Percentiles rank a stretch among this genome's conserved stretches.
Evolutionary conservation across 2,329 filamentous ascomycete genomes (phyloP).

Genomic region (Xylariaceae sp.): DNA sequence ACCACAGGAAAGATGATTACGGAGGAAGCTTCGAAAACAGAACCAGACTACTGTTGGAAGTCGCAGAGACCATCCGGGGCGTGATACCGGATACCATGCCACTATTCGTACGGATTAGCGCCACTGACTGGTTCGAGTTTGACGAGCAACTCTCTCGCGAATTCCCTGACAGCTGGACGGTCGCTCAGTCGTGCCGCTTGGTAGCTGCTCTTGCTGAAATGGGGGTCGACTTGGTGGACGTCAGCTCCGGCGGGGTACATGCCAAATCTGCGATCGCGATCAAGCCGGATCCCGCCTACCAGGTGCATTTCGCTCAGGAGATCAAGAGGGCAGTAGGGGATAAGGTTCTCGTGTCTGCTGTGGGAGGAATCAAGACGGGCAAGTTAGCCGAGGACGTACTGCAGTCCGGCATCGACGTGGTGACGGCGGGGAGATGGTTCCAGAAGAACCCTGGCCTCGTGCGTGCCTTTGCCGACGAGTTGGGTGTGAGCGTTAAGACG

Average conservation of each 20-base stretch:
- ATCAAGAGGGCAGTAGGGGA: conserved; percentile 63
- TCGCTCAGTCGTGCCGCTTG: conserved; percentile 54
- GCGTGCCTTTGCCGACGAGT: conserved; percentile 45
- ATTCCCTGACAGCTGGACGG: conserved; percentile 51
- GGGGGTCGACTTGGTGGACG: conserved; percentile 66
- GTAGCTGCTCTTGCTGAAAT: conserved; percentile 53
- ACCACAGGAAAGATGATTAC: conserved; percentile 62
- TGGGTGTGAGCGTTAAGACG: conserved; percentile 29
- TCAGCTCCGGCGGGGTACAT: conserved; percentile 59
- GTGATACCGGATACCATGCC: conserved; percentile 60
- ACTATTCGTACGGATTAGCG: conserved; percentile 61
- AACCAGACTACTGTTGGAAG: conserved; percentile 60
- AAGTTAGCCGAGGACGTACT: conserved; percentile 44
- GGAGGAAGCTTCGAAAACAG: conserved; percentile 70
- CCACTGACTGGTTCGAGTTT: conserved; percentile 64
- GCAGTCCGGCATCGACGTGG: conserved; percentile 41
- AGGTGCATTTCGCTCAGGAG: conserved; percentile 58
- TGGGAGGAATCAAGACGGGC: conserved; percentile 44
- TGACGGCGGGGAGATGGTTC: conserved; percentile 48
- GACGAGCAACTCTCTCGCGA: conserved; percentile 44
- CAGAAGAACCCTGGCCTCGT: conserved; percentile 55
- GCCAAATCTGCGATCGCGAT: conserved; percentile 40
- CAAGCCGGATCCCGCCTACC: conserved; percentile 54
- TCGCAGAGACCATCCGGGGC: conserved; percentile 56
- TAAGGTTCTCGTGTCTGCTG: conserved; percentile 49